Base-by-base conservation (phyloP, 2,329 filamentous ascomycete species). In the Aspergillus sp. region DNA sequence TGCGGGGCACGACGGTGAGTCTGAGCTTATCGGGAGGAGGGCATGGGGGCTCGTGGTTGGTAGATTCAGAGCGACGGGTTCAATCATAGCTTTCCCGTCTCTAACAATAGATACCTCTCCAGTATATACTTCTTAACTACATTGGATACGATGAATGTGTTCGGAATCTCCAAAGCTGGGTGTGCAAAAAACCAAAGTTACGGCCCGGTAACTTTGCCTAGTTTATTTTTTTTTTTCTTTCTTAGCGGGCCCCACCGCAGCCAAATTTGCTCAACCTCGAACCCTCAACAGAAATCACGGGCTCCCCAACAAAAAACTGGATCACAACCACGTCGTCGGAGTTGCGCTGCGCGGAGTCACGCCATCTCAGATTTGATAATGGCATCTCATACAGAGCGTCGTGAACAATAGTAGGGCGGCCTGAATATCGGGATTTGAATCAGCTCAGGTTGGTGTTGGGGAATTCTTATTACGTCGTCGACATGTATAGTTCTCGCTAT, bases 1-100 rank as follows among this genome's bases (percentile, higher is more conserved):
- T 90, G 55, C 81, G 77, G 61, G 86, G 84, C 64, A 90, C 91
- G 33, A 96, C 90, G 1, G 81, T 93, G 23, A 90, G 86, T 63
- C 72, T 91, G 27, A 88, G 90, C 70, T 81, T 86, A 1, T 87
- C 86, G 60, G 87, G 87, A 0, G 83, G 87, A 0, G 83, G 60
- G 46, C 59, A 68, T 17, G 68, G 68, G 21, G 87, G 86, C 1
- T 86, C 87, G 23, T 79, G 90, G 76, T 79, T 91, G 24, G 71
- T 90, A 23, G 87, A 88, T 66, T 86, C 83, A 40, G 84, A 89
- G 71, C 65, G 73, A 40, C 65, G 73, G 21, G 43, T 56, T 45
- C 52, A 55, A 12, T 37, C 35, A 37, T 14, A 37, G 12, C 35
- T 37, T 3, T 7, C 31, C 31, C 31, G 21, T 21, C 27, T 31